Evolutionary conservation across 169 alveolate species (phyloP).

Genomic region (Eimeria praecox): DNA sequence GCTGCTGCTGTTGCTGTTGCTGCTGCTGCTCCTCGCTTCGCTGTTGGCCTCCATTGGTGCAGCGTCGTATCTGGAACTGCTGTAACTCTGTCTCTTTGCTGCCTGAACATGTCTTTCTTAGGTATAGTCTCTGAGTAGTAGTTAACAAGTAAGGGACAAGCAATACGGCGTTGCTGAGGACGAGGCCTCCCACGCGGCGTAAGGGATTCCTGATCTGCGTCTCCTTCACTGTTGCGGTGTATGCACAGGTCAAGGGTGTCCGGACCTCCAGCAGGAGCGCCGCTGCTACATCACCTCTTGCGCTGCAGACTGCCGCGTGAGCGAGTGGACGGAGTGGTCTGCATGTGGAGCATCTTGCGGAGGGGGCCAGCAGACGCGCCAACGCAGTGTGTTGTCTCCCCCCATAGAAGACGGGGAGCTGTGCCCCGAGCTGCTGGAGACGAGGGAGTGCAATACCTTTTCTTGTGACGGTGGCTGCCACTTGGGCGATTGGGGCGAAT

Average conservation of each 20-base stretch:
- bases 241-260: constrained; percentile 77
- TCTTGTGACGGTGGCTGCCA: constrained; percentile 86
- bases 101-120: not conserved
- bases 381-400: constrained; percentile 79
- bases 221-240: not conserved
- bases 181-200: not conserved
- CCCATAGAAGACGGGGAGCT: constrained; percentile 84
- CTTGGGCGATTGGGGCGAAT: constrained; percentile 85
- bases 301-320: constrained; percentile 81
- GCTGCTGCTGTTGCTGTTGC: not conserved
- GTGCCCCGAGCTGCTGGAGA: constrained; percentile 75
- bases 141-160: not conserved
- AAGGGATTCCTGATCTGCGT: not conserved
- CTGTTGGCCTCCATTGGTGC: not conserved
- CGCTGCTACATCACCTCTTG: constrained; percentile 79
- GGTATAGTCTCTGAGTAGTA: not conserved
- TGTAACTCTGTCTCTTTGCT: not conserved
- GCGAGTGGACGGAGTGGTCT: constrained; percentile 85
- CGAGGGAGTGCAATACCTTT: constrained; percentile 72
- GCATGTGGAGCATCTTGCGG: constrained; percentile 85
- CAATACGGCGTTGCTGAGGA: not conserved
- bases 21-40: not conserved
- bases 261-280: constrained; percentile 56
- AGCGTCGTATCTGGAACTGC: not conserved
- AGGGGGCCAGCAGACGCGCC: constrained; percentile 85